A percentile compares a stretch with the other conserved stretches of the same genome.
phyloP scores from a whole-genome alignment of 169 alveolate genomes.

The Cryptosporidium meleagridis region DNA sequence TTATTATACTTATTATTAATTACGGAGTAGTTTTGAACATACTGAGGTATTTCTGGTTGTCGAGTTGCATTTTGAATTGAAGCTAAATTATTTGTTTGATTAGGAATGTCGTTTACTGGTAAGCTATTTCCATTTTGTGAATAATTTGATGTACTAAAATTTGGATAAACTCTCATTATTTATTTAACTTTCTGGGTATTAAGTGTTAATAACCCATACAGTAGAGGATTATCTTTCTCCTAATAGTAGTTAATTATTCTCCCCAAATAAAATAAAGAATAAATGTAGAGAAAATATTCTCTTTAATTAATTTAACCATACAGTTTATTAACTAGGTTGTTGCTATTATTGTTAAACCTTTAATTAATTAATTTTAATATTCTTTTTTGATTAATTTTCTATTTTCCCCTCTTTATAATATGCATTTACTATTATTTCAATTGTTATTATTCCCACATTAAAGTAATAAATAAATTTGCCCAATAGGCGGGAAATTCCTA shows the following conservation, averaged over 20 bases:
- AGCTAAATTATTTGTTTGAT: neutral
- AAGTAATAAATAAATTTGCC: neutral
- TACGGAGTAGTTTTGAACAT: neutral
- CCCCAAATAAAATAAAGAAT: neutral
- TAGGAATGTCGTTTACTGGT: neutral
- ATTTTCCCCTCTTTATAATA: neutral
- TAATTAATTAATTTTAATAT: neutral
- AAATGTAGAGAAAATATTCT: neutral
- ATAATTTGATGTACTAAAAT: neutral
- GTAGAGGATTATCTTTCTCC: constrained; percentile 17
- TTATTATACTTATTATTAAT: neutral
- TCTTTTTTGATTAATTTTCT: neutral
- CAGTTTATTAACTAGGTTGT: neutral
- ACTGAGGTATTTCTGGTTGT: neutral
- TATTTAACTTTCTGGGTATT: neutral
- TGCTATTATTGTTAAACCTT: neutral
- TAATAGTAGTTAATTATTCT: constrained; percentile 11
- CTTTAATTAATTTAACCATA: constrained; percentile 1
- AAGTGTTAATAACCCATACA: constrained; percentile 10
- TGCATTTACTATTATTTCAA: constrained; percentile 13
- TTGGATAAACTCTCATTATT: constrained; percentile 39
- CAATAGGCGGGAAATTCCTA: constrained; percentile 1
- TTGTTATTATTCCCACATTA: constrained; percentile 12
- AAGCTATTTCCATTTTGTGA: constrained; percentile 18
- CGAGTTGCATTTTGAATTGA: neutral